Conservation (phyloP, 441 rosid genomes). For the Pelargonium fulgidum region DNA sequence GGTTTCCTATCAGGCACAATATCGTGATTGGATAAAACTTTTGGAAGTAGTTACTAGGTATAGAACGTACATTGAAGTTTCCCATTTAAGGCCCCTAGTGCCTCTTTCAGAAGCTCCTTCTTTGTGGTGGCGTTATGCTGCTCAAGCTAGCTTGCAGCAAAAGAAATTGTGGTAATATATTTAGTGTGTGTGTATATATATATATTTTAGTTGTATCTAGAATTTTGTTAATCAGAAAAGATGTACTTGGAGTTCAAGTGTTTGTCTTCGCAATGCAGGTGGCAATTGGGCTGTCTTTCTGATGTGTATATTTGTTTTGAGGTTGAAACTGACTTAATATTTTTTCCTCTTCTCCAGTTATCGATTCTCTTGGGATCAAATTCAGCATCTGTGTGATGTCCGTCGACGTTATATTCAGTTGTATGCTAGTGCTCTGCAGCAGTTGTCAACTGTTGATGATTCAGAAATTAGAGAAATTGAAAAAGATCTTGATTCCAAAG, state of each 20-base stretch:
- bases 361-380: conserved; percentile 85
- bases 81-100: conserved; percentile 81
- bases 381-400: conserved; percentile 67
- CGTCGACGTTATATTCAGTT: conserved; percentile 83
- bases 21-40: conserved; percentile 93
- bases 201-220: conserved; percentile 1
- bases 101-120: conserved; percentile 54
- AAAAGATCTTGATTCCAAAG: conserved; percentile 87
- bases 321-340: conserved; percentile 22
- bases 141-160: conserved; percentile 78
- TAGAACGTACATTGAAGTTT: conserved; percentile 69
- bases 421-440: conserved; percentile 77
- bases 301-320: conserved; percentile 3
- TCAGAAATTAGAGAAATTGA: conserved; percentile 83
- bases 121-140: conserved; percentile 94
- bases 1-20: conserved; percentile 60
- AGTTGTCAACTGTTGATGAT: conserved; percentile 40
- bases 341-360: conserved; percentile 44
- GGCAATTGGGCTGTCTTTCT: not conserved
- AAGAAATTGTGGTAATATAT: conserved; percentile 66
- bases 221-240: not conserved
- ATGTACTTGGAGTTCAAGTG: not conserved
- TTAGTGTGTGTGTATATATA: conserved; percentile 18
- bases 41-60: conserved; percentile 84
- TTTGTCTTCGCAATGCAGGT: not conserved